Conservation (phyloP, 1,284 basidiomycete genomes). For the Ceratobasidium sp. region DNA sequence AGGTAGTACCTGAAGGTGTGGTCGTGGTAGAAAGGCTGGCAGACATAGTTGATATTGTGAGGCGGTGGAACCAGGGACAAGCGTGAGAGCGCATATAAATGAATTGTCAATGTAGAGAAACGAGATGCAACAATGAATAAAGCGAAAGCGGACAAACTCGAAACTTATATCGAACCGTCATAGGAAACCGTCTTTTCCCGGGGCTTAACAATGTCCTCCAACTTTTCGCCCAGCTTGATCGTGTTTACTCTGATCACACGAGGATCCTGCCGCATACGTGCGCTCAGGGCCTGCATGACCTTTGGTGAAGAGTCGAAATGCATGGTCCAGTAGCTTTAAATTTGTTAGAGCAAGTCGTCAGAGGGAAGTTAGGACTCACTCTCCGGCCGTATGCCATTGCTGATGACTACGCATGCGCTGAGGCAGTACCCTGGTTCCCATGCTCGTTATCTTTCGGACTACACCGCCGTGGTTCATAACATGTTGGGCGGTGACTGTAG, state of each 20-base stretch:
- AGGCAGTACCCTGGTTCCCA: slow-evolving; percentile 75
- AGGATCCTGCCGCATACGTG: slow-evolving; percentile 74
- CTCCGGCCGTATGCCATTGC: slow-evolving; percentile 67
- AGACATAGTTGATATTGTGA: slow-evolving; percentile 26
- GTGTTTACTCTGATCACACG: slow-evolving; percentile 82
- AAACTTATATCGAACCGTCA: slow-evolving; percentile 1
- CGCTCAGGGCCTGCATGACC: slow-evolving; percentile 66
- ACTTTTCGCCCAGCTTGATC: slow-evolving; percentile 75
- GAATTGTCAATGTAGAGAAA: not conserved
- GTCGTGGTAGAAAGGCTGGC: not conserved
- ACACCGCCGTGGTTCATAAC: slow-evolving; percentile 79
- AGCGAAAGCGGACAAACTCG: not conserved
- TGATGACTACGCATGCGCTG: slow-evolving; percentile 77
- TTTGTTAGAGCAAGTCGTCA: not conserved
- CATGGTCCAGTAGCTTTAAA: slow-evolving; percentile 81
- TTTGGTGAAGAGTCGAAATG: slow-evolving; percentile 84
- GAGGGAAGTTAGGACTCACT: slow-evolving; percentile 62
- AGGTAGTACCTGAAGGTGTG: not conserved
- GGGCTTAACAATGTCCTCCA: slow-evolving; percentile 65
- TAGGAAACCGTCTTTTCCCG: slow-evolving; percentile 50
- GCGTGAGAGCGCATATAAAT: not conserved
- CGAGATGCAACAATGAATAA: not conserved
- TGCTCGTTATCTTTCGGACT: slow-evolving; percentile 75
- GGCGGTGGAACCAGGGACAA: slow-evolving; percentile 10
- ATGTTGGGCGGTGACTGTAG: slow-evolving; percentile 72